These are phyloP conservation scores for Acer campestre DNA, from an alignment of 345 rosid genomes.

Conservation along the genomic window DNA sequence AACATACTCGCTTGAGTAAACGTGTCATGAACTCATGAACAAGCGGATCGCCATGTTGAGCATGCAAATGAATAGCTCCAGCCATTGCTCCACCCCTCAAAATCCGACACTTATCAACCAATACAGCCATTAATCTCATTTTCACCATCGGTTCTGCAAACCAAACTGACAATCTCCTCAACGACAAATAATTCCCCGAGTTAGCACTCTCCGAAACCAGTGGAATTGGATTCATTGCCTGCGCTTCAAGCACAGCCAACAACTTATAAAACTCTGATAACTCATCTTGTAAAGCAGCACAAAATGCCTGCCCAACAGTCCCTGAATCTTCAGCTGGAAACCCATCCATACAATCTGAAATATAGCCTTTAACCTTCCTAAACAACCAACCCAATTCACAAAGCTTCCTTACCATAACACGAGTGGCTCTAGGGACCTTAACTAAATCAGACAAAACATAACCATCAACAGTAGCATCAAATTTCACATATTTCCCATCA, in stretches of 20 bases:
- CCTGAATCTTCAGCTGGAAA: slow-evolving; percentile 87
- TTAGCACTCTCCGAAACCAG: slow-evolving; percentile 68
- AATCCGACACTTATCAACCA: slow-evolving; percentile 91
- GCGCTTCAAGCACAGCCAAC: slow-evolving; percentile 86
- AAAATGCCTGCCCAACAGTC: slow-evolving; percentile 93
- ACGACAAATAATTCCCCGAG: slow-evolving; percentile 69
- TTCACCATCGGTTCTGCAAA: slow-evolving; percentile 91
- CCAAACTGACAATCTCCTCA: slow-evolving; percentile 94
- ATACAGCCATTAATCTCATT: slow-evolving; percentile 97
- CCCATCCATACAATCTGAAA: slow-evolving; percentile 74
- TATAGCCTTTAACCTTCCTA: slow-evolving; percentile 79
- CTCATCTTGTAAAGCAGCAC: slow-evolving; percentile 95
- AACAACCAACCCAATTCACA: slow-evolving; percentile 98
- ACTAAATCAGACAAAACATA: slow-evolving; percentile 58
- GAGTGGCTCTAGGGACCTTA: slow-evolving; percentile 72
- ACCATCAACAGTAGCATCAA: slow-evolving; percentile 63
- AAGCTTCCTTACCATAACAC: slow-evolving; percentile 73
- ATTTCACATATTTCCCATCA: slow-evolving; percentile 86
- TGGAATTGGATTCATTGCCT: slow-evolving; percentile 92
- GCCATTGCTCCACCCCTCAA: slow-evolving; percentile 97
- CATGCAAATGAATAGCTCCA: slow-evolving; percentile 95
- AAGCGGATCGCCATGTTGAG: slow-evolving; percentile 91
- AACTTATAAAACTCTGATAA: slow-evolving; percentile 84
- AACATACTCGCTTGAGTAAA: slow-evolving; percentile 81
- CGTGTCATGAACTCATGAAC: slow-evolving; percentile 88